A percentile compares a stretch with the other conserved stretches of the same genome.
Conservation (phyloP, 345 rosid species). For the Anastatica hierochuntica region DNA sequence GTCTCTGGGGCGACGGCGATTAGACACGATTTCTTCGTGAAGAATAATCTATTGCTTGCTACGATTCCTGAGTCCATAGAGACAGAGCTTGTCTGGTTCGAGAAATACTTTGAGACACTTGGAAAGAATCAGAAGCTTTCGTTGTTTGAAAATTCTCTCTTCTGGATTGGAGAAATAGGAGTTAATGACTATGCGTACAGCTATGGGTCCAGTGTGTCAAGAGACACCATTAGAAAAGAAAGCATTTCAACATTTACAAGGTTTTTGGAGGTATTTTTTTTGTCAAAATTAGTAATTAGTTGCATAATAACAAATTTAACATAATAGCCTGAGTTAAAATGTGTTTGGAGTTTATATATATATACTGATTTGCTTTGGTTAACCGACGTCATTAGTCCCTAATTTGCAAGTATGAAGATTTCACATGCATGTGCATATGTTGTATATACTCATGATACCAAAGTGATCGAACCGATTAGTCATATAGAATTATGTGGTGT, state of each 20-base stretch:
- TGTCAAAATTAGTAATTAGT: no score
- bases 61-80: conserved; percentile 63
- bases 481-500: no score
- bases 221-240: conserved; percentile 42
- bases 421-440: no score
- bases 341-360: no score
- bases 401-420: no score
- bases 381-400: no score
- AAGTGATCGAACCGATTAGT: no score
- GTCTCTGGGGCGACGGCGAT: conserved; percentile 82
- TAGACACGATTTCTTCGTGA: conserved; percentile 61
- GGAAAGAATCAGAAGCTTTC: conserved; percentile 35
- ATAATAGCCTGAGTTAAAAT: no score
- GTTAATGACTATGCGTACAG: conserved; percentile 81
- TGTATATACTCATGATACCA: no score
- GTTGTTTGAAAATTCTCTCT: conserved; percentile 43
- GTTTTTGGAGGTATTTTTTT: conserved; percentile 46
- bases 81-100: conserved; percentile 69
- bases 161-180: conserved; percentile 96
- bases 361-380: no score
- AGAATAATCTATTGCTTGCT: conserved; percentile 56
- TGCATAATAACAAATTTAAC: no score
- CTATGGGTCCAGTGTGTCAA: conserved; percentile 41
- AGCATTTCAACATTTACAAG: conserved; percentile 32
- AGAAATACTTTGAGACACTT: conserved; percentile 37